Evolutionary conservation across 306 rosid species (phyloP).

Genomic region (Prosopis cineraria): DNA sequence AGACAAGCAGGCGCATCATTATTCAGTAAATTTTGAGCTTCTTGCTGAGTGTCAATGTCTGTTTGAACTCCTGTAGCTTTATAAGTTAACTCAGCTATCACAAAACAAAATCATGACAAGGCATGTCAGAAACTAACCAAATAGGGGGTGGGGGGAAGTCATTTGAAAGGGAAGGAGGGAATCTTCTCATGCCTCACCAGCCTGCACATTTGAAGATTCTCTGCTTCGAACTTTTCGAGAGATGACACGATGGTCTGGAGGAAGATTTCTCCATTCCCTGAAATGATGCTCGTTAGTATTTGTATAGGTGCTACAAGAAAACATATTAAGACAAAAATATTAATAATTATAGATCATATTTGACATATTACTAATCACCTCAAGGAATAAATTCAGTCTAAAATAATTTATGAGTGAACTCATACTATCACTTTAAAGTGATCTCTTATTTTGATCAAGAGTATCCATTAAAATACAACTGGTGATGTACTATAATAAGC

Average conservation of each 20-base stretch:
- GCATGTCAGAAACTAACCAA: constrained; percentile 31
- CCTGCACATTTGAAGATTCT: constrained; percentile 36
- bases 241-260: constrained; percentile 33
- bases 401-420: constrained; percentile 22
- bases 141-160: too few species aligned
- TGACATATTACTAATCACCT: neutral
- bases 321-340: neutral
- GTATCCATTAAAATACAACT: constrained; percentile 14
- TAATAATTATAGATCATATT: constrained; percentile 15
- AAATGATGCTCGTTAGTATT: constrained; percentile 33
- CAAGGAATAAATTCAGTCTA: neutral
- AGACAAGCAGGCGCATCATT: constrained; percentile 46
- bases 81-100: constrained; percentile 39
- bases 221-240: constrained; percentile 40
- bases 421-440: constrained; percentile 21
- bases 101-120: constrained; percentile 26
- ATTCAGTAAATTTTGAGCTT: constrained; percentile 37
- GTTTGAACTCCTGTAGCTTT: constrained; percentile 57
- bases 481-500: constrained; percentile 17
- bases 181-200: constrained; percentile 48
- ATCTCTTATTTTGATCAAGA: constrained; percentile 11
- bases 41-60: constrained; percentile 37
- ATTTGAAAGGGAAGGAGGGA: constrained; percentile 4
- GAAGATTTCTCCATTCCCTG: constrained; percentile 49
- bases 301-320: constrained; percentile 10